Evolutionary conservation across 2,329 filamentous ascomycete species (phyloP).

Genomic region (Didymella lethalis): DNA sequence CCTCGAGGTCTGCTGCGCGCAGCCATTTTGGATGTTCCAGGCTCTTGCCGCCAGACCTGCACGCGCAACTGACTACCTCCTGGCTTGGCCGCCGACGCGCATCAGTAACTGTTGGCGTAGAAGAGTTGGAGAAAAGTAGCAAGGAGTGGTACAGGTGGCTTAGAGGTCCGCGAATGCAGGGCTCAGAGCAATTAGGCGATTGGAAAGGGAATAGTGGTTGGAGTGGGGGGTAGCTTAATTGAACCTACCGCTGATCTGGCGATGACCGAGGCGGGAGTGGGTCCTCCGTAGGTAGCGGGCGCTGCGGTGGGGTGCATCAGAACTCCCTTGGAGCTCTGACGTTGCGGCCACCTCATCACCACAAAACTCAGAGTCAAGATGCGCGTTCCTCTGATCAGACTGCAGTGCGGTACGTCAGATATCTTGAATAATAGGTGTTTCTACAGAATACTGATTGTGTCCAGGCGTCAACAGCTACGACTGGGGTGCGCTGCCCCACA

Average conservation of each 20-base stretch:
- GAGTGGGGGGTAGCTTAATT: slow-evolving; percentile 31
- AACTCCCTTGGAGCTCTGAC: slow-evolving; percentile 26
- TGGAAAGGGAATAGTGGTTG: slow-evolving; percentile 30
- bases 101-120: slow-evolving; percentile 8
- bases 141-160: slow-evolving; percentile 15
- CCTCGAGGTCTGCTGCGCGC: slow-evolving; percentile 55
- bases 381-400: slow-evolving; percentile 77
- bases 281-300: slow-evolving; percentile 15
- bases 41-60: slow-evolving; percentile 22
- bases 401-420: slow-evolving; percentile 70
- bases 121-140: background rate
- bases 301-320: slow-evolving; percentile 26
- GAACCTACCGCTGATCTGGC: slow-evolving; percentile 28
- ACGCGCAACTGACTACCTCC: slow-evolving; percentile 11
- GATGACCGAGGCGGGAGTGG: slow-evolving; percentile 16
- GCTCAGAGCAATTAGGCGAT: slow-evolving; percentile 32
- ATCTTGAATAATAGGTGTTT: slow-evolving; percentile 17
- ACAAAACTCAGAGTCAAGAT: slow-evolving; percentile 36
- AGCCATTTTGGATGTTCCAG: slow-evolving; percentile 49
- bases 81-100: slow-evolving; percentile 17
- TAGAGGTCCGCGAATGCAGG: slow-evolving; percentile 25
- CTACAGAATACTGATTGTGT: slow-evolving; percentile 30
- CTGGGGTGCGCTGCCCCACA: slow-evolving; percentile 71
- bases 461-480: slow-evolving; percentile 98
- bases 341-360: slow-evolving; percentile 22